Evolutionary conservation across 805 yeast species (phyloP).

Genomic region (Wickerhamiella qilinensis): DNA sequence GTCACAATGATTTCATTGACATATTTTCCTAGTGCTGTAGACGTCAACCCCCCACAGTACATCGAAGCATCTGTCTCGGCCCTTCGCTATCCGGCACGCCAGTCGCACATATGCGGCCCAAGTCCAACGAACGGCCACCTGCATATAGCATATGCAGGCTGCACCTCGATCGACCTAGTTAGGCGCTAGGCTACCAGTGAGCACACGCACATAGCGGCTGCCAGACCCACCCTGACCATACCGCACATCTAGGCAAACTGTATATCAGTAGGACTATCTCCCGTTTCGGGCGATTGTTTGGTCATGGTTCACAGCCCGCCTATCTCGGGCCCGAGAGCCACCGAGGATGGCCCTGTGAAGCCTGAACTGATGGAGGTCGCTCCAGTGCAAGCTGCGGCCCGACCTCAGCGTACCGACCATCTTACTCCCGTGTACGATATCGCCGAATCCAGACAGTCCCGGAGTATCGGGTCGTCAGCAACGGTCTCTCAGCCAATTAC

Average conservation of each 20-base stretch:
- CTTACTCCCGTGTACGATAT: not conserved
- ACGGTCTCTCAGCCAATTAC: no score
- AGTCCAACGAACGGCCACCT: not conserved
- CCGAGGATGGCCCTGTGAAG: not conserved
- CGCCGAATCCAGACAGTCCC: no score
- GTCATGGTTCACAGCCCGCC: not conserved
- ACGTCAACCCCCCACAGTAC: not conserved
- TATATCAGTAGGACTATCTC: not conserved
- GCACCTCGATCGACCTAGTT: not conserved
- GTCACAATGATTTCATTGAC: not conserved
- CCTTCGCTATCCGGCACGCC: not conserved
- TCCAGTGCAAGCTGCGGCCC: not conserved
- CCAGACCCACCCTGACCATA: not conserved
- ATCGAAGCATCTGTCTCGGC: not conserved
- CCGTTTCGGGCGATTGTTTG: not conserved
- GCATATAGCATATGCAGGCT: not conserved
- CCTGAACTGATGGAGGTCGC: not conserved
- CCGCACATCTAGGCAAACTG: not conserved
- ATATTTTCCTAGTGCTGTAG: not conserved
- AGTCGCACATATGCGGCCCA: not conserved
- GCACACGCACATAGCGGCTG: not conserved
- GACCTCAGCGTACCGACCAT: not conserved
- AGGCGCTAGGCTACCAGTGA: not conserved
- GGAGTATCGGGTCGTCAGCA: no score
- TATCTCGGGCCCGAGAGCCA: not conserved